Evolutionary conservation across 176 grass and related monocot species (phyloP), one percentile per base, ranked within the genome.

Genomic region (Avena sativa): DNA sequence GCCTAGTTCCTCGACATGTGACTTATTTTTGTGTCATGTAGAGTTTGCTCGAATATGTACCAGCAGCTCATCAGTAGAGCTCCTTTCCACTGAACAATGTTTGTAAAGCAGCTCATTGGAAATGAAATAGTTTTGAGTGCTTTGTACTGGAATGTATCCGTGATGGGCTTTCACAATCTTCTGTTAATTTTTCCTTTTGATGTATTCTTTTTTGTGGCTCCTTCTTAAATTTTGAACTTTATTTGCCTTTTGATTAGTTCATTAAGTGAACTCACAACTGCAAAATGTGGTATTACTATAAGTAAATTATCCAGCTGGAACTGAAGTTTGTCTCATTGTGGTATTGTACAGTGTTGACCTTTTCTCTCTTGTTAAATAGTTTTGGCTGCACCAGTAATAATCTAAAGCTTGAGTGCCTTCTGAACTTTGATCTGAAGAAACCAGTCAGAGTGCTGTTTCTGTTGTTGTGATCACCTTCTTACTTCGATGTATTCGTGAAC

Each of bases 41-140:
- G 92, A 92, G 67, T 89, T 90, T 91, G 70, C 65, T 78, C 85
- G 78, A 91, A 87, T 90, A 73, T 95, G 89, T 91, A 90, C 61
- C 83, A 90, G 84, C 59, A 55, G 83, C 82, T 89, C 85, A 84
- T 78, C 61, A 83, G 83, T 83, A 71, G 83, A 92, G 79, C 91
- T 91, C 78, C 80, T 95, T 91, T 90, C 88, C 83, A 88, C 52
- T 84, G 76, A 90, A 88, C 88, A 90, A 89, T 93, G 80, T 92
- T 74, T 90, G 84, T 90, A 93, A 95, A 90, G 83, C 58, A 83
- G 88, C 90, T 92, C 91, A 79, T 62, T 86, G 58, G 83, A 82
- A 85, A 90, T 78, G 86, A 86, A 88, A 88, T 95, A 86, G 86
- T 90, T 90, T 82, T 68, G 86, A 86, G 64, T 88, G 88, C 73